phyloP scores from a whole-genome alignment of 2,329 filamentous ascomycete species.

The Exophiala aquamarina region DNA sequence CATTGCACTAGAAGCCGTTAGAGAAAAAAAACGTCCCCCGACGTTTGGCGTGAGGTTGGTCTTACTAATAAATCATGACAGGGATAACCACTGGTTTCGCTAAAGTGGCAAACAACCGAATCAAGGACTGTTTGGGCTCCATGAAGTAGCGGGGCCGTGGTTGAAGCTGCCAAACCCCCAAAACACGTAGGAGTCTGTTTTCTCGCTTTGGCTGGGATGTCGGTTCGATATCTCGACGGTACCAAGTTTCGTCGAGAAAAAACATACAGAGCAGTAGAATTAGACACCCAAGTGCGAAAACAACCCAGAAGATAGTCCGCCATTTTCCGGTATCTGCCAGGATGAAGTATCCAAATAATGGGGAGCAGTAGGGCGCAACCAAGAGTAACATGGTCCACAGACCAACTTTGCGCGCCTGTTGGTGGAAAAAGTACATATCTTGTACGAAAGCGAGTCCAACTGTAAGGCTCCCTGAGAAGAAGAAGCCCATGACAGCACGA shows the following conservation, averaged over 20 bases:
- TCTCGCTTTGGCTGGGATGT: conserved; percentile 19
- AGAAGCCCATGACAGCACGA: conserved; percentile 45
- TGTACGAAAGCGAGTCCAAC: conserved; percentile 44
- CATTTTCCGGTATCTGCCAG: conserved; percentile 32
- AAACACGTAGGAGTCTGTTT: conserved; percentile 28
- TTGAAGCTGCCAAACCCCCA: conserved; percentile 27
- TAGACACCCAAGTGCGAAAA: conserved; percentile 27
- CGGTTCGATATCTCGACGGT: conserved; percentile 29
- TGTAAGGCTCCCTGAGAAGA: conserved; percentile 39
- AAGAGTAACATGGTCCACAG: conserved; percentile 37
- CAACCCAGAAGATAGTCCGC: conserved; percentile 36
- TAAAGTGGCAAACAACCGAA: conserved; percentile 36
- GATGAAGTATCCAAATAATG: conserved; percentile 34
- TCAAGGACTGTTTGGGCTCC: conserved; percentile 31
- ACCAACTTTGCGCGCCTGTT: conserved; percentile 38
- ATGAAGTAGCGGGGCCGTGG: conserved; percentile 28
- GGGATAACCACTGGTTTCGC: conserved; percentile 37
- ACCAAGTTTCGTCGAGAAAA: conserved; percentile 38
- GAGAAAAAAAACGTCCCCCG: too few relatives aligned
- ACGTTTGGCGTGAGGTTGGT: too few relatives aligned
- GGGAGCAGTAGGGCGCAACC: conserved; percentile 25
- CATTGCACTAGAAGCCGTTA: conserved; percentile 23
- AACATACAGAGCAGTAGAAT: conserved; percentile 32
- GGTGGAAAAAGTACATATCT: conserved; percentile 42
- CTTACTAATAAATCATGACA: conserved; percentile 33